Conservation (phyloP, 2,329 filamentous ascomycete genomes). For the Colletotrichum sp. region DNA sequence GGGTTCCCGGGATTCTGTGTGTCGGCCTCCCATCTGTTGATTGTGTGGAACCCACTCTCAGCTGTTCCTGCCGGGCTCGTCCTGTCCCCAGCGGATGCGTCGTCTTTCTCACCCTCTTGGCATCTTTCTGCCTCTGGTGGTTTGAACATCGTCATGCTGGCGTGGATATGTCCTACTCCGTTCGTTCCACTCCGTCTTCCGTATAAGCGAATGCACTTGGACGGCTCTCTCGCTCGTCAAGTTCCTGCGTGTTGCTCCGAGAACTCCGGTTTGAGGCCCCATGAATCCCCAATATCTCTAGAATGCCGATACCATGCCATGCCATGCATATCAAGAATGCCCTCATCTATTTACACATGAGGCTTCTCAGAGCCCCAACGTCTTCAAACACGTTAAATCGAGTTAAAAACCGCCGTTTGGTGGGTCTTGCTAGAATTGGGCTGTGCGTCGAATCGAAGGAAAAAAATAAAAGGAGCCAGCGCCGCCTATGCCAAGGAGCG, state of each 20-base stretch:
- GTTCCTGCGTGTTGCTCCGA: conserved; percentile 46
- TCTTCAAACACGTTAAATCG: conserved; percentile 24
- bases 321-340: conserved; percentile 55
- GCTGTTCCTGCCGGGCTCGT: conserved; percentile 17
- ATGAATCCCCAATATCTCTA: conserved; percentile 47
- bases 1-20: conserved; percentile 18
- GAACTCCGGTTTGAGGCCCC: conserved; percentile 48
- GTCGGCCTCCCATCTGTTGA: conserved; percentile 12
- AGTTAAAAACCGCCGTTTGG: conserved; percentile 22
- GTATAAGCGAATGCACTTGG: conserved; percentile 48
- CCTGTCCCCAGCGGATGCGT: conserved; percentile 13
- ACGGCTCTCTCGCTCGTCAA: conserved; percentile 26
- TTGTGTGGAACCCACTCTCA: conserved; percentile 3
- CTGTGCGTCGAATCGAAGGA: conserved; percentile 28
- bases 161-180: conserved; percentile 17
- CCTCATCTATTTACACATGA: conserved; percentile 52
- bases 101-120: conserved; percentile 24
- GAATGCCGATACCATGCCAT: conserved; percentile 54
- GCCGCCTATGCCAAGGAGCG: not conserved
- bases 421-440: conserved; percentile 22
- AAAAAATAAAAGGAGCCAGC: conserved; percentile 9
- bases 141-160: conserved; percentile 11
- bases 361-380: conserved; percentile 35
- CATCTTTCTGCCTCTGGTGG: conserved; percentile 14
- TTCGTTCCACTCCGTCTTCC: conserved; percentile 25